Base-by-base conservation (phyloP, 306 rosid species). In the Cucurbita maxima region DNA sequence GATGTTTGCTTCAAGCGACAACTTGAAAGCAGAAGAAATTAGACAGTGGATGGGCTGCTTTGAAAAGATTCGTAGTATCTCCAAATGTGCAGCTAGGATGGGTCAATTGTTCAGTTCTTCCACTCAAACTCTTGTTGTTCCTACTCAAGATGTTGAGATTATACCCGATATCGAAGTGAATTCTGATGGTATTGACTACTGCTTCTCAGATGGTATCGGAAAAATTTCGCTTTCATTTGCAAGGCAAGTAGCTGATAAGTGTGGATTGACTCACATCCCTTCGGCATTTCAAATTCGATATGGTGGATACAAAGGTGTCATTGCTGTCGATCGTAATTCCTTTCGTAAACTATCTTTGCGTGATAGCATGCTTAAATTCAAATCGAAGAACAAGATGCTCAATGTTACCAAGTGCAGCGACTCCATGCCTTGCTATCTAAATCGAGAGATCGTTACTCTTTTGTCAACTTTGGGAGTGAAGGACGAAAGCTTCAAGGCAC, bases 21-120 rank as follows among this genome's bases (percentile, higher is more conserved):
- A 71, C 66, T 77, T 93, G 72, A 88, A 81, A 79, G 94, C 98
- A n/a, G 89, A 81, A 76, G 89, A 88, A 79, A 89, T 93, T 55
- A 83, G 97, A 79, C 85, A 90, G 76, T 93, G 98, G 98, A 93
- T 93, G 98, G 98, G 98, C 75, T 83, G 89, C 82, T 90, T 93
- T 82, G 86, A 72, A 38, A 85, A 83, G 79, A 93, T 93, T 73
- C 92, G 89, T 11, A 93, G 94, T 45, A 73, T 93, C 25, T 93
- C 98, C 43, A 93, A 90, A 83, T 93, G 98, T 76, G 98, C 98
- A 20, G 97, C 98, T 48, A 86, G 98, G 84, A 93, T 93, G 98
- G 98, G 98, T 75, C 98, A 93, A 82, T 77, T 93, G 68, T 93
- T 93, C 83, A 93, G 98, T 77, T 88, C 97, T 48, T 90, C 98